phyloP scores from a whole-genome alignment of 2,329 filamentous ascomycete genomes.

The Phialophora expanda region DNA sequence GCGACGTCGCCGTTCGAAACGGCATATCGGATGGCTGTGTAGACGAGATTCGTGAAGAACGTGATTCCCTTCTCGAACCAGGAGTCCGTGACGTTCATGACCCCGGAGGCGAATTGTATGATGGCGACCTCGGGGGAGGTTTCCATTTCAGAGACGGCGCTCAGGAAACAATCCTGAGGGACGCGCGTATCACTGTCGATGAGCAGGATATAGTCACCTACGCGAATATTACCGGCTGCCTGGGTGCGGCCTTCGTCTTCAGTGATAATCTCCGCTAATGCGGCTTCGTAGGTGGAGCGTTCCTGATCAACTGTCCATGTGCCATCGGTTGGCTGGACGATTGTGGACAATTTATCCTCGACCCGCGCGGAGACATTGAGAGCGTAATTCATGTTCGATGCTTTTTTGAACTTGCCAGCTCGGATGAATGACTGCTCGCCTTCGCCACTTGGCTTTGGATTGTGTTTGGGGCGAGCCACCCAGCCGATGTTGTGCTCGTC shows the following conservation, averaged over 20 bases:
- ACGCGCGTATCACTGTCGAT: conserved; percentile 74
- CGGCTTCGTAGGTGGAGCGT: conserved; percentile 54
- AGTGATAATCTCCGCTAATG: conserved; percentile 58
- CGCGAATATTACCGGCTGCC: conserved; percentile 82
- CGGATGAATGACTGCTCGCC: conserved; percentile 43
- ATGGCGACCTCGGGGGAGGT: conserved; percentile 72
- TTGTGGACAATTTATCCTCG: conserved; percentile 60
- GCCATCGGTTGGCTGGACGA: conserved; percentile 23
- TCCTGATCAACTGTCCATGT: conserved; percentile 46
- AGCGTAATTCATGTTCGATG: conserved; percentile 77
- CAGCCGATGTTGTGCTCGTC: conserved; percentile 58
- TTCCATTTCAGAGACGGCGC: conserved; percentile 74
- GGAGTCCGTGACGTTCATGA: conserved; percentile 75
- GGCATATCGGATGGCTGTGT: conserved; percentile 72
- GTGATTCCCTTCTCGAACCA: conserved; percentile 79
- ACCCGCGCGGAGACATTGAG: conserved; percentile 66
- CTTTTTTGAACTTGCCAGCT: conserved; percentile 73
- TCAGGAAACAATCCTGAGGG: conserved; percentile 69
- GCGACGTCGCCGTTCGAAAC: conserved; percentile 74
- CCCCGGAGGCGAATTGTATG: conserved; percentile 73
- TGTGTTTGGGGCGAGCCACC: conserved; percentile 58
- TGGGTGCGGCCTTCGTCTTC: conserved; percentile 61
- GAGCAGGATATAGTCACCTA: conserved; percentile 77
- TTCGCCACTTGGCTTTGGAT: conserved; percentile 48
- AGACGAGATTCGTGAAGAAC: conserved; percentile 80